Conservation (phyloP, 345 rosid genomes). For the Euphorbia pulcherrima region DNA sequence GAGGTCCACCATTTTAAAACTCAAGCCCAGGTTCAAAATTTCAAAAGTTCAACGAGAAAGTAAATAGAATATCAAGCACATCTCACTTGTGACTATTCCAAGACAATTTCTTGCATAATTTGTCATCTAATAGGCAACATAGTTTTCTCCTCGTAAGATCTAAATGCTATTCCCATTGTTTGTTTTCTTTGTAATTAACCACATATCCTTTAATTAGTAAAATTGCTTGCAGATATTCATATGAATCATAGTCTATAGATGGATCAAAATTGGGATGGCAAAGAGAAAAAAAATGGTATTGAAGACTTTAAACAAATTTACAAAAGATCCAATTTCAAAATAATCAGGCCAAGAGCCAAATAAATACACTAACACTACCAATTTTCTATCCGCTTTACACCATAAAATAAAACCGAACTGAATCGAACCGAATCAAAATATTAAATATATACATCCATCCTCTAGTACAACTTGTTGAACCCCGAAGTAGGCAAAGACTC, state of each 20-base stretch:
- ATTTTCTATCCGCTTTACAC: neutral
- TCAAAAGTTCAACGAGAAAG: too few relatives aligned
- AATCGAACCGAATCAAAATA: neutral
- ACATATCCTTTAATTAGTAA: too few relatives aligned
- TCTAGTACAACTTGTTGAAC: conserved; percentile 23
- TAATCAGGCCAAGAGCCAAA: neutral
- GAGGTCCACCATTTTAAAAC: too few relatives aligned
- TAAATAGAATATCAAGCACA: too few relatives aligned
- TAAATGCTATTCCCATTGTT: too few relatives aligned
- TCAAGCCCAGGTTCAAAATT: too few relatives aligned
- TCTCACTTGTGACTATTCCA: too few relatives aligned
- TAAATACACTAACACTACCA: neutral
- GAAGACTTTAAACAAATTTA: neutral
- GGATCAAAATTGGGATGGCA: neutral
- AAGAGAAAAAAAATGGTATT: neutral
- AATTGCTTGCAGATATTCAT: neutral
- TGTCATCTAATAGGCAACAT: too few relatives aligned
- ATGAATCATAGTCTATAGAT: neutral
- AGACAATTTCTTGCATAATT: too few relatives aligned
- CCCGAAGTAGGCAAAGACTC: conserved; percentile 26
- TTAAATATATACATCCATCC: neutral
- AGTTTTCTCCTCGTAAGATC: too few relatives aligned
- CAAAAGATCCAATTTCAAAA: neutral
- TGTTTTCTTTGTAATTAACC: too few relatives aligned
- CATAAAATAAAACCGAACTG: neutral